phyloP scores from a whole-genome alignment of 2,329 filamentous ascomycete species.

The Mariannaea sp. region DNA sequence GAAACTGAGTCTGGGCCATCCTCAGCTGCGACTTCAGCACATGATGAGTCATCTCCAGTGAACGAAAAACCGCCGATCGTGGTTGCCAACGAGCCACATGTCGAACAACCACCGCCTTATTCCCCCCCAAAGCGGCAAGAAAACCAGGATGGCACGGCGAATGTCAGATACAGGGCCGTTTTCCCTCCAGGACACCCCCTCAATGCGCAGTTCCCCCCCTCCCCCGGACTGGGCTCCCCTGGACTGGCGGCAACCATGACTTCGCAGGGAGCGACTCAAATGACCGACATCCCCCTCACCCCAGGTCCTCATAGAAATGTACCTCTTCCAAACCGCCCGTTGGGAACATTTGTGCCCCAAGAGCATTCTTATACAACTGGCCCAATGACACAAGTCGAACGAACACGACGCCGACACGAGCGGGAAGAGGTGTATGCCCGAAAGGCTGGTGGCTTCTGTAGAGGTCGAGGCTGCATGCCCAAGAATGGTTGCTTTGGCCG shows the following conservation, averaged over 20 bases:
- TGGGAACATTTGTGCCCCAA: conserved; percentile 52
- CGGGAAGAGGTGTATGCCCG: conserved; percentile 67
- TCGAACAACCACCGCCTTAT: conserved; percentile 60
- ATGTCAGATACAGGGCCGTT: conserved; percentile 60
- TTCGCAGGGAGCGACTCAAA: conserved; percentile 62
- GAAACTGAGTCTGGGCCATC: conserved; percentile 26
- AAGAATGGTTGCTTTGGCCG: conserved; percentile 69
- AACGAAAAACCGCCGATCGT: conserved; percentile 48
- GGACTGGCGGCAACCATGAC: conserved; percentile 66
- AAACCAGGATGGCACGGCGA: conserved; percentile 32
- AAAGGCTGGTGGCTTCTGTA: conserved; percentile 65
- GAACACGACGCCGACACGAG: conserved; percentile 61
- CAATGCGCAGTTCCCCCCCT: conserved; percentile 55
- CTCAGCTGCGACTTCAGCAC: conserved; percentile 25
- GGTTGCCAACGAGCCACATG: conserved; percentile 43
- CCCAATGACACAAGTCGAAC: conserved; percentile 53
- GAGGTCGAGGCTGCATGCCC: conserved; percentile 66
- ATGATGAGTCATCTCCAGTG: conserved; percentile 18
- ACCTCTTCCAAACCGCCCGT: conserved; percentile 49
- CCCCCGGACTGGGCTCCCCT: conserved; percentile 66
- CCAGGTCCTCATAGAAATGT: conserved; percentile 41
- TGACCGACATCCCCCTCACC: conserved; percentile 63
- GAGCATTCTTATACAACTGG: conserved; percentile 51
- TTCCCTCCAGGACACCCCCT: conserved; percentile 60
- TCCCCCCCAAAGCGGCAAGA: conserved; percentile 51